Evolutionary conservation across 2,329 filamentous ascomycete genomes (phyloP).

Genomic region (Claviceps monticola): DNA sequence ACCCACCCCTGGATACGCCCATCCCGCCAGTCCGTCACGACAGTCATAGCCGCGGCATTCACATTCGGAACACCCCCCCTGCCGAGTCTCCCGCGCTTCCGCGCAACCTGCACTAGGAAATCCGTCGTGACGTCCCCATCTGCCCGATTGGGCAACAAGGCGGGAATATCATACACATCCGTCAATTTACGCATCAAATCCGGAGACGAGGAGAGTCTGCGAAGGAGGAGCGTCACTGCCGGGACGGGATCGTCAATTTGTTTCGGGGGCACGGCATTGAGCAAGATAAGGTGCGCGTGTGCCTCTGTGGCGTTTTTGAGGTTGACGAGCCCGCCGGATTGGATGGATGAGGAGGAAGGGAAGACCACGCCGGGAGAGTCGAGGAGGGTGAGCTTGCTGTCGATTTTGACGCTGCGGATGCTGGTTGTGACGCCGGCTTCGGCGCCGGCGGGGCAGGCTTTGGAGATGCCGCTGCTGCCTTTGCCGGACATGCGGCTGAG

Average conservation of each 20-base stretch:
- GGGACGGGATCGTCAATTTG: constrained; percentile 88
- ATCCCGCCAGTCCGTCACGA: constrained; percentile 94
- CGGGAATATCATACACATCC: constrained; percentile 70
- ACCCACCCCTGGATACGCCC: constrained; percentile 89
- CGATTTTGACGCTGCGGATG: constrained; percentile 81
- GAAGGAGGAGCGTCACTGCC: constrained; percentile 72
- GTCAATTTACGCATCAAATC: constrained; percentile 68
- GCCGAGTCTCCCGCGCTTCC: constrained; percentile 80
- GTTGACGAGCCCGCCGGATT: constrained; percentile 28
- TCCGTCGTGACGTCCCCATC: constrained; percentile 71
- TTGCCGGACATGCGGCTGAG: constrained; percentile 61
- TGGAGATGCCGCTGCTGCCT: constrained; percentile 34
- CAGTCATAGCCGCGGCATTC: constrained; percentile 73
- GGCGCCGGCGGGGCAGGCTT: constrained; percentile 72
- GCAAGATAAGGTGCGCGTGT: constrained; percentile 71
- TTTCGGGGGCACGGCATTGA: constrained; percentile 86
- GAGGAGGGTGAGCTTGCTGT: constrained; percentile 84
- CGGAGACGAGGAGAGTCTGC: constrained; percentile 58
- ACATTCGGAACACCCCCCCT: constrained; percentile 86
- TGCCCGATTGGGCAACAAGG: constrained; percentile 52
- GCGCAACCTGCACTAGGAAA: constrained; percentile 87
- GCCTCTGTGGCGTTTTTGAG: constrained; percentile 54
- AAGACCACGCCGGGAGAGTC: constrained; percentile 94
- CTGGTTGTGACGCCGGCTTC: constrained; percentile 87
- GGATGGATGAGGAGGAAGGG: constrained; percentile 44